A percentile compares a stretch with the other conserved stretches of the same genome.
These are phyloP conservation scores for Puccinia polysora DNA, from an alignment of 1,284 basidiomycete genomes.

Conservation along the genomic window DNA sequence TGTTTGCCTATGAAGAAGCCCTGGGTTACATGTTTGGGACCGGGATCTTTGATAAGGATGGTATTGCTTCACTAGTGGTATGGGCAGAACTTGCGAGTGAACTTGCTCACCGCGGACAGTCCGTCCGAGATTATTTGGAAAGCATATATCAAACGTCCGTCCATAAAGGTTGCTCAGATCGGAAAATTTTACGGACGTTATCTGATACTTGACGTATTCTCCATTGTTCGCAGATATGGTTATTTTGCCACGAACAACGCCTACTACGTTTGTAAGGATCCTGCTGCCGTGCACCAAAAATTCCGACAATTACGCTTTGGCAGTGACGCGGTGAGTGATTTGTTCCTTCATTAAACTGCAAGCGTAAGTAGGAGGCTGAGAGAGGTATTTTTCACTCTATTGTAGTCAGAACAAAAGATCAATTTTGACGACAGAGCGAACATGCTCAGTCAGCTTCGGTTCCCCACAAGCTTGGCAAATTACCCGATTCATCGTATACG, in stretches of 20 bases:
- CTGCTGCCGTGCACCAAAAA: constrained; percentile 62
- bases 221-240: constrained; percentile 48
- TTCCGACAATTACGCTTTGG: constrained; percentile 62
- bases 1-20: constrained; percentile 80
- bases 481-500: constrained; percentile 62
- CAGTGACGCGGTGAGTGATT: background rate
- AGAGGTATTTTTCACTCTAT: background rate
- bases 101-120: constrained; percentile 59
- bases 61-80: constrained; percentile 57
- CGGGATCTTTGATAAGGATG: constrained; percentile 75
- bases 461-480: constrained; percentile 61
- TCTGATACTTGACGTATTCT: background rate
- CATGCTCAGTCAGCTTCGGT: constrained; percentile 1
- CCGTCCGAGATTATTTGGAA: constrained; percentile 61
- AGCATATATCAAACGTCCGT: constrained; percentile 64
- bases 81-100: constrained; percentile 65
- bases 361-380: background rate
- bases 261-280: constrained; percentile 70
- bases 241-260: constrained; percentile 61
- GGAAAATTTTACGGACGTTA: background rate
- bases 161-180: background rate
- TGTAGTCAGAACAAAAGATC: background rate
- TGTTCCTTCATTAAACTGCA: no score
- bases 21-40: constrained; percentile 76
- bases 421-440: background rate